These are phyloP conservation scores for Neurospora crassa DNA, from an alignment of 2,329 filamentous ascomycete species.

Conservation along the genomic window DNA sequence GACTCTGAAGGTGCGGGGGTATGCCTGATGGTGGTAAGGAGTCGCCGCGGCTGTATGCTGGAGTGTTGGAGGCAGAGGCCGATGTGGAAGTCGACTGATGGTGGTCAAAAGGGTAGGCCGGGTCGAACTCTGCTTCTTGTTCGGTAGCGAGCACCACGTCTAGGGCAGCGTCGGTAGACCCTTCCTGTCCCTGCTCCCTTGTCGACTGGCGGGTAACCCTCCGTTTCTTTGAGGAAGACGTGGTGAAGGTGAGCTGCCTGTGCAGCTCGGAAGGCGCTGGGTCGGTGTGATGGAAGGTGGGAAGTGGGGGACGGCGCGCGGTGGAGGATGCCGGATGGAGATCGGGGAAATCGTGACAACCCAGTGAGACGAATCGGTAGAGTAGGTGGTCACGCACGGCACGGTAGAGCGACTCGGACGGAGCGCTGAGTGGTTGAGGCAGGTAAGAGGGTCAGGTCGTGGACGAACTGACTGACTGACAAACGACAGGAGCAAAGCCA, in stretches of 20 bases:
- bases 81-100: slow-evolving; percentile 29
- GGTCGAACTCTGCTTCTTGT: slow-evolving; percentile 33
- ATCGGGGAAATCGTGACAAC: not conserved
- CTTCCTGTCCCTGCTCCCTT: slow-evolving; percentile 29
- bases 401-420: not conserved
- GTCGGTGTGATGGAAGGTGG: slow-evolving; percentile 12
- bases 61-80: slow-evolving; percentile 29
- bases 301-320: slow-evolving; percentile 10
- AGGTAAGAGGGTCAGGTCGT: not conserved
- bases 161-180: slow-evolving; percentile 21
- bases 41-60: slow-evolving; percentile 31
- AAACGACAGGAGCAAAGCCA: not conserved
- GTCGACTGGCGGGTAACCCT: slow-evolving; percentile 47
- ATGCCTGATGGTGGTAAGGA: slow-evolving; percentile 40
- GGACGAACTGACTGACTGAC: not conserved
- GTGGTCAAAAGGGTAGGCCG: slow-evolving; percentile 3
- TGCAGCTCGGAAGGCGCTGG: slow-evolving; percentile 41
- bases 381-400: not conserved
- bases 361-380: not conserved
- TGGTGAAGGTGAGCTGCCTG: slow-evolving; percentile 59
- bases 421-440: not conserved
- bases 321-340: slow-evolving; percentile 5
- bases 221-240: slow-evolving; percentile 67
- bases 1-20: slow-evolving; percentile 41
- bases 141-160: slow-evolving; percentile 46